phyloP scores from a whole-genome alignment of 2,329 filamentous ascomycete genomes.

The Sporothrix luriei region DNA sequence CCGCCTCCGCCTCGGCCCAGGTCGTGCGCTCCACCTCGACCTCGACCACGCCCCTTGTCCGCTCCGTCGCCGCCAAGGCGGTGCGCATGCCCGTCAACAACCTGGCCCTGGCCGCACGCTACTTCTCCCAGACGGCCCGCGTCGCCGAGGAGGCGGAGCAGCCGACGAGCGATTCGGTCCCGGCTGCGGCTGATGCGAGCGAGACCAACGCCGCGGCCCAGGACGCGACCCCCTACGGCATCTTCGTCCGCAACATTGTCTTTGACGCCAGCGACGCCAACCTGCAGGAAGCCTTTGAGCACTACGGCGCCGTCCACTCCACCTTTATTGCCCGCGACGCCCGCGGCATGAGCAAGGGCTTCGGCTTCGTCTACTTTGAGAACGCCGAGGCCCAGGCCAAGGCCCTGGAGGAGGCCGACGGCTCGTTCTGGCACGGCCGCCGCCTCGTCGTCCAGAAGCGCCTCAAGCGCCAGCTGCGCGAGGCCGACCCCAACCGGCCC shows the following conservation, averaged over 20 bases:
- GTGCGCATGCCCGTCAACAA: slow-evolving; percentile 29
- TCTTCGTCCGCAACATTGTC: slow-evolving; percentile 45
- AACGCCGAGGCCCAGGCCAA: slow-evolving; percentile 36
- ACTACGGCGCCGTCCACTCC: slow-evolving; percentile 41
- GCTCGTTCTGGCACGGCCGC: slow-evolving; percentile 47
- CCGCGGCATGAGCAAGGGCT: slow-evolving; percentile 42
- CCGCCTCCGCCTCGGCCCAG: slow-evolving; percentile 41
- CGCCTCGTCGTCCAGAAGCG: slow-evolving; percentile 39
- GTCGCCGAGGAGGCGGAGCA: background rate
- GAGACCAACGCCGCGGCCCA: background rate
- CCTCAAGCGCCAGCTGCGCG: slow-evolving; percentile 30
- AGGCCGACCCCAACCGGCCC: background rate
- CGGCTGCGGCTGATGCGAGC: background rate
- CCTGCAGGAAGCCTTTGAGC: slow-evolving; percentile 42
- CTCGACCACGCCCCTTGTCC: slow-evolving; percentile 35
- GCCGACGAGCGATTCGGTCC: background rate
- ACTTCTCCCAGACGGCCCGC: slow-evolving; percentile 40
- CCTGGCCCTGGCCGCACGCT: slow-evolving; percentile 37
- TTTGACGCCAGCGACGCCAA: slow-evolving; percentile 45
- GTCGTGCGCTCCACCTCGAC: slow-evolving; percentile 38
- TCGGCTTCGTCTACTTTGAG: slow-evolving; percentile 43
- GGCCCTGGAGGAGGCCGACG: slow-evolving; percentile 41
- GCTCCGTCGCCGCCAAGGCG: slow-evolving; percentile 37
- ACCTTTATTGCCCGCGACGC: slow-evolving; percentile 41
- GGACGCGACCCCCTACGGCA: slow-evolving; percentile 36